Evolutionary conservation across 306 rosid genomes (phyloP).

Genomic region (Astragalus glycyphyllos): DNA sequence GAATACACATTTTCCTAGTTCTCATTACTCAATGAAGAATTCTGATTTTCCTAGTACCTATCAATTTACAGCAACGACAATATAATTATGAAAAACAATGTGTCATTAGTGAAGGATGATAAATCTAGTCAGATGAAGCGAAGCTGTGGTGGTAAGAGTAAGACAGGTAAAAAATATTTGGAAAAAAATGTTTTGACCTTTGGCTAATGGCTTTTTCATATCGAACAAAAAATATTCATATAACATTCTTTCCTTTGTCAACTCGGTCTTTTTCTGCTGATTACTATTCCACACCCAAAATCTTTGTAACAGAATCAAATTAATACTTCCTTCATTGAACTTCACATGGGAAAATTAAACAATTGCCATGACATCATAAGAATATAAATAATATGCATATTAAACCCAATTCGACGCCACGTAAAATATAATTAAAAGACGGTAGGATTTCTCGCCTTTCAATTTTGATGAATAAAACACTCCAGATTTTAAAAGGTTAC

Average conservation of each 20-base stretch:
- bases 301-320: conserved; percentile 23
- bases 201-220: conserved; percentile 10
- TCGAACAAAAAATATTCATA: conserved; percentile 29
- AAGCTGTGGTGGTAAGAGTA: conserved; percentile 14
- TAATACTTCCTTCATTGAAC: conserved; percentile 22
- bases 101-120: conserved; percentile 6
- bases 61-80: too few relatives aligned
- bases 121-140: conserved; percentile 30
- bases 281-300: conserved; percentile 18
- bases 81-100: conserved; percentile 1
- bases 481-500: background rate
- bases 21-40: too few relatives aligned
- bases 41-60: too few relatives aligned
- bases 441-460: conserved; percentile 5
- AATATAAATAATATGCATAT: conserved; percentile 10
- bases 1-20: too few relatives aligned
- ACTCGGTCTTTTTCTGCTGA: conserved; percentile 2
- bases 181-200: background rate
- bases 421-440: conserved; percentile 18
- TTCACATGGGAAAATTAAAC: conserved; percentile 4
- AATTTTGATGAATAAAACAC: background rate
- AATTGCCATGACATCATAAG: background rate
- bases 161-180: conserved; percentile 17
- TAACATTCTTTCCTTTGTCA: conserved; percentile 6
- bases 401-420: conserved; percentile 21